A percentile compares a stretch with the other conserved stretches of the same genome.
These are phyloP conservation scores for Helenozyma rhizophorensis DNA, from an alignment of 805 yeast genomes.

Conservation along the genomic window DNA sequence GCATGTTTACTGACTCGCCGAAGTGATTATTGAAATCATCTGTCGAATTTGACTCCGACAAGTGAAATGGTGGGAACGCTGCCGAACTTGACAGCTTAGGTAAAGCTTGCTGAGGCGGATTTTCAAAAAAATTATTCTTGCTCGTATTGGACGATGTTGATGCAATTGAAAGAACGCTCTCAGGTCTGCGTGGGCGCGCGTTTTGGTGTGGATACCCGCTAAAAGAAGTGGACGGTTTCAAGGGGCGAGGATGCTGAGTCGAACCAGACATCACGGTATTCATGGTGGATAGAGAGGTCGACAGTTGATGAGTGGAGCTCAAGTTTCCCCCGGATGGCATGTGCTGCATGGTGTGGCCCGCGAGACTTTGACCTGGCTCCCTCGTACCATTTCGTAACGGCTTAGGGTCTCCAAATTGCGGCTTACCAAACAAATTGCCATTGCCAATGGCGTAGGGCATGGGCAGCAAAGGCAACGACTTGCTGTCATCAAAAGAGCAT, in stretches of 20 bases:
- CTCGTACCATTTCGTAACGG: no score
- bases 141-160: constrained; percentile 31
- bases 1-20: constrained; percentile 6
- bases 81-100: constrained; percentile 13
- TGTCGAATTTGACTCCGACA: constrained; percentile 12
- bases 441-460: no score
- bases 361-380: no score
- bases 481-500: constrained; percentile 32
- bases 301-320: constrained; percentile 3
- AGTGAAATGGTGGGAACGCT: constrained; percentile 16
- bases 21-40: constrained; percentile 12
- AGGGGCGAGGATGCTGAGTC: constrained; percentile 10
- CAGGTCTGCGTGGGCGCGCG: constrained; percentile 33
- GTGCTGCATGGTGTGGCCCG: no score
- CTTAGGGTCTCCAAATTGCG: no score
- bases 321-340: no score
- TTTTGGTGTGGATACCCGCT: constrained; percentile 17
- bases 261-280: not conserved
- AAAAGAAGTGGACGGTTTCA: constrained; percentile 5
- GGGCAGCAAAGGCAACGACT: constrained; percentile 32
- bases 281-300: constrained; percentile 5
- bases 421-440: no score
- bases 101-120: constrained; percentile 3
- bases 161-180: constrained; percentile 36
- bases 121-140: constrained; percentile 12